Conservation (phyloP, 495 filamentous ascomycete genomes). For the Parathielavia hyrcaniae region DNA sequence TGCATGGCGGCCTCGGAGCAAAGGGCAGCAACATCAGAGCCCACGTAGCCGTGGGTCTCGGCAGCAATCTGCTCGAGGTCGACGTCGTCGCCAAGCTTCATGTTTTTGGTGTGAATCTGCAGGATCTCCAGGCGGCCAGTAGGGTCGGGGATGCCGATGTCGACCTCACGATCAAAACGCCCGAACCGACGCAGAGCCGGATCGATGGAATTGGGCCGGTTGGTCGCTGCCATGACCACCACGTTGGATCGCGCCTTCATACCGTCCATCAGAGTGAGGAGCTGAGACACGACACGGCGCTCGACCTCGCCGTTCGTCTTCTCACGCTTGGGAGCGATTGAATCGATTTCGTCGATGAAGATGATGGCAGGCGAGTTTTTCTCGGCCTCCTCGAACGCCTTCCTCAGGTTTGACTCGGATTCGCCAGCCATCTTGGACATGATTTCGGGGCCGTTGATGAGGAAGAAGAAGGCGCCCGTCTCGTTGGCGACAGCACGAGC, state of each 20-base stretch:
- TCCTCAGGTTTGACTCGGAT: conserved; percentile 93
- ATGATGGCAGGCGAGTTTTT: conserved; percentile 99
- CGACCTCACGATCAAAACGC: conserved; percentile 97
- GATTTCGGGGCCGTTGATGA: conserved; percentile 98
- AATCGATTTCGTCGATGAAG: conserved; percentile 99
- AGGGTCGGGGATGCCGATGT: conserved; percentile 95
- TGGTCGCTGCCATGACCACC: conserved; percentile 97
- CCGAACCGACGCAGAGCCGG: conserved; percentile 95
- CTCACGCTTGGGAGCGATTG: conserved; percentile 97
- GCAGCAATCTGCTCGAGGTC: conserved; percentile 94
- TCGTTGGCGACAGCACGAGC: conserved; percentile 97
- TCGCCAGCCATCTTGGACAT: conserved; percentile 99
- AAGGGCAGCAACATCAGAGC: conserved; percentile 96
- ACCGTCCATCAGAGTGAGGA: conserved; percentile 97
- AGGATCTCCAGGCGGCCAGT: conserved; percentile 98
- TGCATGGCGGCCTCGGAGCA: conserved; percentile 99
- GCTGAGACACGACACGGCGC: conserved; percentile 94
- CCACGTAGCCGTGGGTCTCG: conserved; percentile 98
- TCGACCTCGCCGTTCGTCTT: conserved; percentile 99
- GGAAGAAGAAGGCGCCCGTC: conserved; percentile 97
- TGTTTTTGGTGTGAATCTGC: conserved; percentile 99
- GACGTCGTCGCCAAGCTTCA: conserved; percentile 96
- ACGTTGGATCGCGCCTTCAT: conserved; percentile 99
- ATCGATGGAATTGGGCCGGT: conserved; percentile 95
- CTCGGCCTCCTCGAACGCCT: conserved; percentile 98